Conservation (phyloP, 495 filamentous ascomycete species). For the Talaromyces proteolyticus region DNA sequence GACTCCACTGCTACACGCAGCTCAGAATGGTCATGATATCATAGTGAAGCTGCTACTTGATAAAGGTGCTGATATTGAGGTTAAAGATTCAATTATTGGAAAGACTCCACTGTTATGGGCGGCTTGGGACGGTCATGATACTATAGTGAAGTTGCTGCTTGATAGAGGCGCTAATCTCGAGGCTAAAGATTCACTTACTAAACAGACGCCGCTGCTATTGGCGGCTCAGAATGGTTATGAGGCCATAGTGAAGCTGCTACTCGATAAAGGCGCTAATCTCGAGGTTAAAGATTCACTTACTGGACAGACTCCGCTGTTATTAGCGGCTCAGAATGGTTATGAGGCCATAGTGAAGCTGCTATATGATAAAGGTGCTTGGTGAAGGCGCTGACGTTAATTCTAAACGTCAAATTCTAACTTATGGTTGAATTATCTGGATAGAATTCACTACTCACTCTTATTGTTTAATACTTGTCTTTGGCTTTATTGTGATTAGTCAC, state of each 20-base stretch:
- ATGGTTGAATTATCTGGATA: no score
- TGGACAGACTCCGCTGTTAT: constrained; percentile 1
- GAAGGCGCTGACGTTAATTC: no score
- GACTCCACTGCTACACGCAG: not conserved
- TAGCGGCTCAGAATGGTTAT: not conserved
- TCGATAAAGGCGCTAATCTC: constrained; percentile 2
- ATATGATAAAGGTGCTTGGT: no score
- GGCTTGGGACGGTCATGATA: not conserved
- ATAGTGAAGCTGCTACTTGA: not conserved
- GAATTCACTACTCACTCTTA: no score
- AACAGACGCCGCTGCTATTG: not conserved
- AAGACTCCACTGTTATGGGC: not conserved
- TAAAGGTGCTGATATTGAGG: not conserved
- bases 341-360: constrained; percentile 1
- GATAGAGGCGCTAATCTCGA: not conserved
- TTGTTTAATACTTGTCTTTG: no score
- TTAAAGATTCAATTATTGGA: not conserved
- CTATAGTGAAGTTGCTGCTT: not conserved
- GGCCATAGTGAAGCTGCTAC: constrained; percentile 3
- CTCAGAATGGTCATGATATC: not conserved
- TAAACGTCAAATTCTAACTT: no score
- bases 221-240: not conserved
- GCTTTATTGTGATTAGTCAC: no score
- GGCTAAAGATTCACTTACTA: not conserved
- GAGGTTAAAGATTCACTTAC: constrained; percentile 2